Evolutionary conservation across 441 rosid genomes (phyloP).

Genomic region (Francoa sonchifolia): DNA sequence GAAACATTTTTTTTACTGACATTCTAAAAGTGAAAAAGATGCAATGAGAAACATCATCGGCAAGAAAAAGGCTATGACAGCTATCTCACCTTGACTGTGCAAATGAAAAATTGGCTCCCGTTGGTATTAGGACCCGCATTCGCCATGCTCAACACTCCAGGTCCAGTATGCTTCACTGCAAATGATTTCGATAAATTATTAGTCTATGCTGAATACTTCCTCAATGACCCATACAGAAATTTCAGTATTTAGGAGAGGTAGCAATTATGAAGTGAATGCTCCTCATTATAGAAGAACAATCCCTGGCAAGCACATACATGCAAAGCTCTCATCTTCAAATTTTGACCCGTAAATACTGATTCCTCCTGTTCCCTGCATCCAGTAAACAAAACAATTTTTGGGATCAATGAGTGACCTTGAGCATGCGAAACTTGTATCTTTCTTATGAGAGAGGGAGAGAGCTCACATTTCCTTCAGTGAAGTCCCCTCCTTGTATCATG

Average conservation of each 20-base stretch:
- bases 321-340: constrained; percentile 56
- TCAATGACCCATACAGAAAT: not conserved
- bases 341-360: constrained; percentile 48
- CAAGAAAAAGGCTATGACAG: constrained; percentile 9
- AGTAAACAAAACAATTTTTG: constrained; percentile 4
- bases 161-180: constrained; percentile 60
- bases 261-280: not conserved
- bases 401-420: no score
- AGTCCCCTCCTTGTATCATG: constrained; percentile 72
- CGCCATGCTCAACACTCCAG: constrained; percentile 64
- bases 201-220: not conserved
- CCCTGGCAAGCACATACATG: constrained; percentile 24
- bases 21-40: not conserved
- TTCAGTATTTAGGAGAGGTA: not conserved
- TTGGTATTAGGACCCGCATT: constrained; percentile 68
- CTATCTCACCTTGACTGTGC: constrained; percentile 45
- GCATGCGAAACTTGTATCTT: not conserved
- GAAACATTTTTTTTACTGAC: not conserved
- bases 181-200: not conserved
- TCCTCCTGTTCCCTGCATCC: constrained; percentile 60
- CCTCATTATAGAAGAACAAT: not conserved
- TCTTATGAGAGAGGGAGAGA: constrained; percentile 6
- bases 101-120: constrained; percentile 64
- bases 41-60: constrained; percentile 2
- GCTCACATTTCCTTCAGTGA: constrained; percentile 45